Base-by-base conservation (phyloP, 768 basidiomycete genomes). In the Mycena metata region DNA sequence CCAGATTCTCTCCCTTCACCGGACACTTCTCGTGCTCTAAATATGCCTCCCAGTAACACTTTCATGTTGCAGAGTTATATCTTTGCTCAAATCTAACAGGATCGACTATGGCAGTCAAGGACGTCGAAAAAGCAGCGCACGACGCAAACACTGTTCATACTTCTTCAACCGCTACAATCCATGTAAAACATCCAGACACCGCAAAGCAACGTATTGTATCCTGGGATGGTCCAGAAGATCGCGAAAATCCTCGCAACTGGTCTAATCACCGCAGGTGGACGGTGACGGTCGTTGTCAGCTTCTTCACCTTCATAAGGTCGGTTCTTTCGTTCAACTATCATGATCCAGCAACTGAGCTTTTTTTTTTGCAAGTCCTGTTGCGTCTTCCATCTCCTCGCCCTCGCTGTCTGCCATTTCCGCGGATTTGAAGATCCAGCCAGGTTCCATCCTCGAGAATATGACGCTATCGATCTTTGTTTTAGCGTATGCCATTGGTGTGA, bases 291-390 rank as follows among this genome's bases (percentile, higher is more conserved):
- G 82, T 89, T 51, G 83, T 88, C 16, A 88, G 86, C 17, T 77
- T 81, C 0, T 89, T 86, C 68, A 85, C 87, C 2, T 89, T 89
- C 76, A 88, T 88, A 23, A 81, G 80, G 65, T 78, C 56, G 19
- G 64, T 69, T 17, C 35, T 21, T 50, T 47, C 54, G 42, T 21
- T 55, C 24, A 23, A n/a, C 26, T 45, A 36, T 26, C 35, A 50
- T 12, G 19, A 52, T 41, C 23, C 23, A 30, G 13, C 41, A 33
- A 17, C 41, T 45, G 41, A 43, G 24, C 24, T 24, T 33, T 33
- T 47, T n/a, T 30, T 30, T 60, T 45, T 12, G 17, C 2, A 33
- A 52, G 79, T 49, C 79, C 79, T 60, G 78, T 80, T 13, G 79
- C 71, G 16, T 79, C 79, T 7, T 79, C 79, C 23, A 78, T 80